Evolutionary conservation across 352 stramenopile species (phyloP).

Genomic region (Aphanomyces cochlioides): DNA sequence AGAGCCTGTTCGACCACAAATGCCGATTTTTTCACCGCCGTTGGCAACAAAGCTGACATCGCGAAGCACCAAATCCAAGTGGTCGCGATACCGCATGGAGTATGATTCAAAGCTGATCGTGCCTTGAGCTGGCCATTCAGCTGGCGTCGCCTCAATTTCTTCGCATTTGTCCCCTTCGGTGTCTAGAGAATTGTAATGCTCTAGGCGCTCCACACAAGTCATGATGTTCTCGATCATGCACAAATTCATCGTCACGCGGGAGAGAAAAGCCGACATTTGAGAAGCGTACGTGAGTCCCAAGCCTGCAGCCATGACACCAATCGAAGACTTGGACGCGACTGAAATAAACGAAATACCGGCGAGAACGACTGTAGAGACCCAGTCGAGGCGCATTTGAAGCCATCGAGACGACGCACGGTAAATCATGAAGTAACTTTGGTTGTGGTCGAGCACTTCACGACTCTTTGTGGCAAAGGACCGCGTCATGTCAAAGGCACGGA

Average conservation of each 20-base stretch:
- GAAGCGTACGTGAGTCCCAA: slow-evolving; percentile 86
- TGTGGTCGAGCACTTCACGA: slow-evolving; percentile 81
- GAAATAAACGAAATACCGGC: slow-evolving; percentile 85
- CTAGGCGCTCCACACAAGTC: slow-evolving; percentile 86
- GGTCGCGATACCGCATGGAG: slow-evolving; percentile 51
- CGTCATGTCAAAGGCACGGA: too few species aligned
- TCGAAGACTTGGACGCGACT: slow-evolving; percentile 46
- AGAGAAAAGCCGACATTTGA: slow-evolving; percentile 85
- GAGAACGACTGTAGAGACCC: slow-evolving; percentile 83
- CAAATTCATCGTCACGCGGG: slow-evolving; percentile 46
- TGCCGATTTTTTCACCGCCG: slow-evolving; percentile 67
- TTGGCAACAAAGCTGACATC: slow-evolving; percentile 57
- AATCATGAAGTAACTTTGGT: slow-evolving; percentile 86
- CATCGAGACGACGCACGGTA: slow-evolving; percentile 53
- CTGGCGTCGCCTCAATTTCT: background rate
- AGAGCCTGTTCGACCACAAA: slow-evolving; percentile 63
- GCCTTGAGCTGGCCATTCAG: slow-evolving; percentile 55
- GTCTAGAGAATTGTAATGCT: slow-evolving; percentile 41
- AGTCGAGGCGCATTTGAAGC: slow-evolving; percentile 46
- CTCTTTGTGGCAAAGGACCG: slow-evolving; percentile 14
- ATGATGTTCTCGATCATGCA: slow-evolving; percentile 89
- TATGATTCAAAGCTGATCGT: slow-evolving; percentile 66
- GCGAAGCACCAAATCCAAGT: slow-evolving; percentile 36
- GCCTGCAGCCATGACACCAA: slow-evolving; percentile 81
- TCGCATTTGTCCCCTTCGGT: too few species aligned